Conservation (phyloP, 768 basidiomycete genomes). For the Hemileccinum rubropunctum region DNA sequence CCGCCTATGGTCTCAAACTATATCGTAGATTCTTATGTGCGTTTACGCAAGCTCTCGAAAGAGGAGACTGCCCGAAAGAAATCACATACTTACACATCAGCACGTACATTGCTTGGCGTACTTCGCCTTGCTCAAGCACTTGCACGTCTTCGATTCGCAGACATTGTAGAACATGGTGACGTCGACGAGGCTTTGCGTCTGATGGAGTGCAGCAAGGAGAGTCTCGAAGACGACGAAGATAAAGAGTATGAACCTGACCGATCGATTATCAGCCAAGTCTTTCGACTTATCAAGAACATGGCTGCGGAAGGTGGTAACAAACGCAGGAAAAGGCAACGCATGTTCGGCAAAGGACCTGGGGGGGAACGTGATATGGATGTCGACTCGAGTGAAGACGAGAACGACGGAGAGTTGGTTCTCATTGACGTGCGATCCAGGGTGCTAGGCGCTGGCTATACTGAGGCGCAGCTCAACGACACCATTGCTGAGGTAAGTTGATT, state of each 20-base stretch:
- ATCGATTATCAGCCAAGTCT: constrained; percentile 81
- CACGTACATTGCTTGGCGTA: constrained; percentile 91
- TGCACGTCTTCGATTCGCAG: constrained; percentile 84
- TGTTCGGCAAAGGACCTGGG: constrained; percentile 66
- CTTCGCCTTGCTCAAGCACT: constrained; percentile 93
- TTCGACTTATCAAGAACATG: constrained; percentile 90
- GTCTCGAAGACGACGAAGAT: constrained; percentile 77
- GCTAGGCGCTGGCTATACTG: constrained; percentile 84
- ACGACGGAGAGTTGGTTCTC: constrained; percentile 74
- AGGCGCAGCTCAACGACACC: constrained; percentile 84
- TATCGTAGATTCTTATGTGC: constrained; percentile 93
- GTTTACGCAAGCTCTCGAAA: constrained; percentile 88
- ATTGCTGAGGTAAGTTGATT: constrained; percentile 62
- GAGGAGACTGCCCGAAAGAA: constrained; percentile 87
- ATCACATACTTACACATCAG: constrained; percentile 92
- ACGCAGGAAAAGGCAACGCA: constrained; percentile 43
- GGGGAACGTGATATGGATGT: constrained; percentile 68
- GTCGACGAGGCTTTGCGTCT: constrained; percentile 96
- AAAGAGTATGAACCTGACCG: constrained; percentile 69
- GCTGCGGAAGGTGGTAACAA: constrained; percentile 42
- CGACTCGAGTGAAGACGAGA: constrained; percentile 66
- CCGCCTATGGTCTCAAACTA: constrained; percentile 87
- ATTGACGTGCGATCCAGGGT: constrained; percentile 87
- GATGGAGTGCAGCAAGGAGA: constrained; percentile 96
- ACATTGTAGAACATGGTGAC: constrained; percentile 77